Evolutionary conservation across 2,329 filamentous ascomycete genomes (phyloP), one percentile per base, ranked within the genome.

Genomic region (Pseudopyricularia javanii): DNA sequence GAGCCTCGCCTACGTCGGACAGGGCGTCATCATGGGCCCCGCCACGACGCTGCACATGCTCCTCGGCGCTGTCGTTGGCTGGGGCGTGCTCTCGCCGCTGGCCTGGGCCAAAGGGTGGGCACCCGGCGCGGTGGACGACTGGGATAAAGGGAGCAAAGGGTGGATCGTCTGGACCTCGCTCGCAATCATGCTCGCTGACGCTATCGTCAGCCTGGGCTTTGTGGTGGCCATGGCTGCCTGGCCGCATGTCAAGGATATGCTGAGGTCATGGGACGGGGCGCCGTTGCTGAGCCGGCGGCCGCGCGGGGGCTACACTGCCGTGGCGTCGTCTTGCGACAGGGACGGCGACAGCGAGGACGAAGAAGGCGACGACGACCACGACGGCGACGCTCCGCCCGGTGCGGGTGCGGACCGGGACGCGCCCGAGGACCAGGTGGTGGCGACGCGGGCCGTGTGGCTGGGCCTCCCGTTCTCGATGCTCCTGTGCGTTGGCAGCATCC

Each of bases 111-210:
- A 79, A 59, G 89, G 87, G 3, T 98, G 93, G 93, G 93, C 93
- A 9, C 87, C 90, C 3, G 93, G 91, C 0, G 76, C 83, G 1
- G 88, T 96, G 1, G 77, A 81, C 53, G 87, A 95, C 65, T 98
- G 93, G 93, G 87, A 91, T 55, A 81, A 76, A 15, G 93, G 93
- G 9, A 95, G 89, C 65, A 96, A 97, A 69, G 93, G 91, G 37
- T 98, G 93, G 93, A 97, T 98, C 55, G 88, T 98, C 0, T 98
- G 93, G 93, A 76, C 95, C 2, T 95, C 89, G 33, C 72, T 98
- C 30, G 88, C 93, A 3, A 96, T 98, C 59, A 98, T 98, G 93
- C 76, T 98, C 26, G 88, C 88, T 22, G 93, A 98, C 67, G 89
- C 91, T 0, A 76, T 98, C 3, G 79, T 97, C 56, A 96, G 87